phyloP scores from a whole-genome alignment of 2,329 filamentous ascomycete species.

The Penicillium sp. region DNA sequence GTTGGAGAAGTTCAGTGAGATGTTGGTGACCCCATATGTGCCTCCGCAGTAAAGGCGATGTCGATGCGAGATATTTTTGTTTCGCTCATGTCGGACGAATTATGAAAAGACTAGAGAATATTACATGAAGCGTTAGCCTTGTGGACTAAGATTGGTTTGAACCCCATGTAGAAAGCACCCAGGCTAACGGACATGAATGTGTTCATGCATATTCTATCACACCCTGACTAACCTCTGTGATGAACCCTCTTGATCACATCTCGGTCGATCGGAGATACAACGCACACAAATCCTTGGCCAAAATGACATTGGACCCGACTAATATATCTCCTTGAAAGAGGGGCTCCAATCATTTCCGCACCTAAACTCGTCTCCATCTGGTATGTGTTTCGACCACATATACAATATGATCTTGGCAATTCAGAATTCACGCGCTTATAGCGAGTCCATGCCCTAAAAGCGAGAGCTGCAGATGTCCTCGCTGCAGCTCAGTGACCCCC shows the following conservation, averaged over 20 bases:
- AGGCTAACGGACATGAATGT: background rate
- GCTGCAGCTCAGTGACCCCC: slow-evolving; percentile 20
- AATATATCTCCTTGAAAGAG: background rate
- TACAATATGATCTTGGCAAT: slow-evolving; percentile 1
- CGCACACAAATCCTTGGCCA: background rate
- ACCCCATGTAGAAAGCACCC: background rate
- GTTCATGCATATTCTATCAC: background rate
- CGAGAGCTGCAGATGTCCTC: slow-evolving; percentile 18
- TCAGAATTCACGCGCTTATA: background rate
- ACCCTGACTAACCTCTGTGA: background rate
- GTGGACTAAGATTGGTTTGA: background rate
- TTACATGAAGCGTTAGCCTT: slow-evolving; percentile 22
- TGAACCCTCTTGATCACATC: background rate
- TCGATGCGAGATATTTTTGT: slow-evolving; percentile 15
- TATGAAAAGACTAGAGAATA: slow-evolving; percentile 41
- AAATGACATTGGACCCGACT: background rate
- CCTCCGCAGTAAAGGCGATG: background rate
- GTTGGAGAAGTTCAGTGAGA: slow-evolving; percentile 66
- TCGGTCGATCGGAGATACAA: background rate
- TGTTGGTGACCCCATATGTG: slow-evolving; percentile 7
- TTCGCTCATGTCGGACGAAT: slow-evolving; percentile 29
- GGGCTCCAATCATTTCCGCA: background rate
- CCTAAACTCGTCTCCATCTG: slow-evolving; percentile 4
- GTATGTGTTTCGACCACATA: slow-evolving; percentile 16
- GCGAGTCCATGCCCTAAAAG: slow-evolving; percentile 12